Evolutionary conservation across 148 eudicot species (phyloP).

Genomic region (Arctostaphylos glauca): DNA sequence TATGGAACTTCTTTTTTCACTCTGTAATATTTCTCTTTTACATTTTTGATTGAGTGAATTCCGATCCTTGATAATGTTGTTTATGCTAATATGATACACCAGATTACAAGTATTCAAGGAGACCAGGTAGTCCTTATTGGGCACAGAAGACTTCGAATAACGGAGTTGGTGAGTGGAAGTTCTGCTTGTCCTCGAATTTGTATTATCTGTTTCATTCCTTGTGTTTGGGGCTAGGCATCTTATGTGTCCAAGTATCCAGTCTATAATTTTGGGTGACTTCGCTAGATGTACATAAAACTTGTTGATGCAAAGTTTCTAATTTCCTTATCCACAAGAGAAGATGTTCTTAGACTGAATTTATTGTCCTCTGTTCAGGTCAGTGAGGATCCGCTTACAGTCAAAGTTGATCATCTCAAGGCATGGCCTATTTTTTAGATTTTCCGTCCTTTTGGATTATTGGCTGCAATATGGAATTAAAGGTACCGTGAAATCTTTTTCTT

Average conservation of each 20-base stretch:
- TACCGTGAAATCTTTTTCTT: slow-evolving; percentile 5
- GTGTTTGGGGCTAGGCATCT: slow-evolving; percentile 3
- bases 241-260: not conserved
- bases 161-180: slow-evolving; percentile 75
- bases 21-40: not conserved
- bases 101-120: slow-evolving; percentile 92
- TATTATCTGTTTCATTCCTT: slow-evolving; percentile 4
- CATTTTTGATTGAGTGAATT: not conserved
- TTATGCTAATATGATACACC: slow-evolving; percentile 11
- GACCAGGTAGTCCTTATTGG: slow-evolving; percentile 92
- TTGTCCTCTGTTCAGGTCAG: slow-evolving; percentile 59
- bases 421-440: slow-evolving; percentile 14
- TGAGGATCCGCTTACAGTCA: slow-evolving; percentile 95
- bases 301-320: not conserved
- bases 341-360: slow-evolving; percentile 7
- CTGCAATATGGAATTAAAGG: not conserved
- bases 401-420: slow-evolving; percentile 95
- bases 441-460: slow-evolving; percentile 5
- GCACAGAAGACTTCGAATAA: slow-evolving; percentile 84
- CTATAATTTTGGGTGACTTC: not conserved
- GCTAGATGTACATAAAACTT: not conserved
- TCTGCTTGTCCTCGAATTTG: not conserved
- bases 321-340: not conserved
- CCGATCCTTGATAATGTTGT: slow-evolving; percentile 11
- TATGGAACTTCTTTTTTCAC: not conserved